Conservation (phyloP, 1,139 yeast species). For the Saccharomyces hybrid region DNA sequence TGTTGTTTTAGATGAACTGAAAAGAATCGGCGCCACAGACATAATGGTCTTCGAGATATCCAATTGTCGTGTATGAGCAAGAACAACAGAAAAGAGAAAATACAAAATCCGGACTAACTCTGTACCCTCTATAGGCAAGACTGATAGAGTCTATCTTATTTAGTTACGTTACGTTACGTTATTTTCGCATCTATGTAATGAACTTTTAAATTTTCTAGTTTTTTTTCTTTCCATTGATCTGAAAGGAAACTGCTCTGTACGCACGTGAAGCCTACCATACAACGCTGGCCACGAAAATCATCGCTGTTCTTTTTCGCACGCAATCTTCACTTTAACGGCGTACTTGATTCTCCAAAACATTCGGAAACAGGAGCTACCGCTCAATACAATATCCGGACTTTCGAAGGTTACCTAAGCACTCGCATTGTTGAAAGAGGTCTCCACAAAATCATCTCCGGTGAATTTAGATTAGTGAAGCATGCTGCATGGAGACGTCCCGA, state of each 20-base stretch:
- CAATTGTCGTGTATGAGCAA: constrained; percentile 71
- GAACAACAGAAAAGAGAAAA: not conserved
- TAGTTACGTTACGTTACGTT: not conserved
- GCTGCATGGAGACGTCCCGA: not conserved
- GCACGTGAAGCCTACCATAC: not conserved
- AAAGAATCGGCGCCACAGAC: constrained; percentile 74
- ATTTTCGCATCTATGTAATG: not conserved
- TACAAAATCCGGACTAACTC: not conserved
- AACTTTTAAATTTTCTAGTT: not conserved
- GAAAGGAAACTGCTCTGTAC: not conserved
- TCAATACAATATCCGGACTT: not conserved
- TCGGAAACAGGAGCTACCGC: not conserved
- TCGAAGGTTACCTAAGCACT: not conserved
- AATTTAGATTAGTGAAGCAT: not conserved
- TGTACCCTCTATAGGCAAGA: not conserved
- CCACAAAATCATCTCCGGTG: not conserved
- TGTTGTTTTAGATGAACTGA: constrained; percentile 75
- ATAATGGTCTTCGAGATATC: constrained; percentile 81
- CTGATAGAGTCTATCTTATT: not conserved
- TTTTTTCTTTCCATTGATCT: not conserved
- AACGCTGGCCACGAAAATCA: not conserved
- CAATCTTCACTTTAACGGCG: not conserved
- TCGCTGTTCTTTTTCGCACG: not conserved
- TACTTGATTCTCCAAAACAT: not conserved
- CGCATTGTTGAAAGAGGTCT: not conserved